phyloP scores from a whole-genome alignment of 257 asterid genomes.

The Jaltomata sinuosa region DNA sequence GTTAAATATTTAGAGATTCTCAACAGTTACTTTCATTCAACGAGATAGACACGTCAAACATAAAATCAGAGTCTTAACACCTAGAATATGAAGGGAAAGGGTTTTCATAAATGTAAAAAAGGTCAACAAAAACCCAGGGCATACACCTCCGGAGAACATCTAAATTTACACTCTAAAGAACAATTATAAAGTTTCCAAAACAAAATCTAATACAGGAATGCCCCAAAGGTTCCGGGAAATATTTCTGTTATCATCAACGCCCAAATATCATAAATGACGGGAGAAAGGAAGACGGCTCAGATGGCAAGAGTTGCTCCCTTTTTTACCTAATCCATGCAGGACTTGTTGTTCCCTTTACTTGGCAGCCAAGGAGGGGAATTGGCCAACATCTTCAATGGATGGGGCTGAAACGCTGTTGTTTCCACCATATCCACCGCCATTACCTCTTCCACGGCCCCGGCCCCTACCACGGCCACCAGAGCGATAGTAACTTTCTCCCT shows the following conservation, averaged over 20 bases:
- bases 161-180: neutral
- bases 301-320: neutral
- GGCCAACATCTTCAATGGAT: conserved; percentile 3
- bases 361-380: conserved; percentile 6
- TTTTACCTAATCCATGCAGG: neutral
- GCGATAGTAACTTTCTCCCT: neutral
- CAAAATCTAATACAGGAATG: neutral
- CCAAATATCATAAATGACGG: neutral
- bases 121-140: neutral
- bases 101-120: neutral
- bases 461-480: conserved; percentile 8
- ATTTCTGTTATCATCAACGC: neutral
- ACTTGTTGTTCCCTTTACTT: neutral
- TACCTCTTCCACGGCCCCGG: neutral
- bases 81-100: neutral
- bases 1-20: neutral
- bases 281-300: neutral
- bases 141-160: neutral
- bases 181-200: neutral
- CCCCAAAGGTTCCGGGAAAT: neutral
- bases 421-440: neutral
- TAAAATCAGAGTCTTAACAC: neutral
- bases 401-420: neutral
- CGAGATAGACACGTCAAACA: neutral
- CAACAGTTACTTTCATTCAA: neutral